A percentile compares a stretch with the other conserved stretches of the same genome.
phyloP scores from a whole-genome alignment of 106 monocot genomes.

The Dendrobium catenatum region DNA sequence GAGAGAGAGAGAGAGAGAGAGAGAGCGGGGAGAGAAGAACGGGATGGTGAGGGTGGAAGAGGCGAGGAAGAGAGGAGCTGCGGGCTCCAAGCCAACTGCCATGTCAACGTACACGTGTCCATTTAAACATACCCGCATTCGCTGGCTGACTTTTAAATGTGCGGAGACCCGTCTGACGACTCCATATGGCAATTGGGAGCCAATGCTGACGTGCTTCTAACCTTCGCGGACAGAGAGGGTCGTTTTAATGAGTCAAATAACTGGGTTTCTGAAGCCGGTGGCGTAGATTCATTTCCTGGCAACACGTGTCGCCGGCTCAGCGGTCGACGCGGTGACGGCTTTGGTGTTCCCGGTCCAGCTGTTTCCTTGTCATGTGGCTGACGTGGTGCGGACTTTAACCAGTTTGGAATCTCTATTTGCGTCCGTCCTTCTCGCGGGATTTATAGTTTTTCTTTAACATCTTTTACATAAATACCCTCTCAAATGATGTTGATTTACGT shows the following conservation, averaged over 20 bases:
- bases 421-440: background rate
- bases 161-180: background rate
- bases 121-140: background rate
- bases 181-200: background rate
- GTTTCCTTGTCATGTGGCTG: background rate
- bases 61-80: background rate
- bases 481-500: too few species aligned
- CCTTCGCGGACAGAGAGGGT: background rate
- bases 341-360: background rate
- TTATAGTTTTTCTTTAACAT: background rate
- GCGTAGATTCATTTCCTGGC: background rate
- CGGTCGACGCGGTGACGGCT: background rate
- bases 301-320: background rate
- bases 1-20: background rate
- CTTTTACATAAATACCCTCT: too few species aligned
- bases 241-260: background rate
- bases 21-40: background rate
- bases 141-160: background rate
- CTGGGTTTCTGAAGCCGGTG: too few species aligned
- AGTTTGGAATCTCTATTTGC: background rate
- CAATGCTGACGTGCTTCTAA: background rate
- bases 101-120: constrained; percentile 7
- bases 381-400: constrained; percentile 1
- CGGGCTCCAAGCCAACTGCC: constrained; percentile 4
- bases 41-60: background rate